Base-by-base conservation (phyloP, 441 rosid genomes). In the Syzygium malaccense region DNA sequence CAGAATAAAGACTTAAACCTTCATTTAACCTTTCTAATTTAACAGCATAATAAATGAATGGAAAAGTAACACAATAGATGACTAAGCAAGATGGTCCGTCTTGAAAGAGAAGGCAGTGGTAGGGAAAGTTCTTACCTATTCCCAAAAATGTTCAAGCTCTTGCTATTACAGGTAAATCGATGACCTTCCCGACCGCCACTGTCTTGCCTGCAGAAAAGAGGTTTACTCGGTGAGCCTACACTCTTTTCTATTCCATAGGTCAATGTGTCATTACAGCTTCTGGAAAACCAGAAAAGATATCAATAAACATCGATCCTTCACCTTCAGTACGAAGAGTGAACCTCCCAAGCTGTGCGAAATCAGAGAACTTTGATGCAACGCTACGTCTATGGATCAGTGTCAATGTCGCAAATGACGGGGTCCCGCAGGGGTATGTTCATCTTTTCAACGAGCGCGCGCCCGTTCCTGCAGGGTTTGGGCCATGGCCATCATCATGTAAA, bases 281-380 rank as follows among this genome's bases (percentile, higher is more conserved):
- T 33, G 18, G 80, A 55, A 33, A 87, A 33, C 19, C 8, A 53
- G 56, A 54, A 30, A 57, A 2, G n/a, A 37, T 37, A 71, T 5
- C 28, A 71, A 37, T 37, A 37, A 71, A 71, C 83, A 71, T 71
- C 83, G 15, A 71, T 37, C 28, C 32, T 87, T 87, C 89, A 95
- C 99, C 99, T 93, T 98, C 99, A 58, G 98, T 96, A 33, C 99
- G 97, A 89, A 98, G 97, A 87, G 99, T 97, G 91, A 98, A 98
- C 92, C 99, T 95, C 68, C 99, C 99, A 88, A 98, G 99, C 89
- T 96, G 99, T 9, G 99, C 92, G 87, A 96, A 96, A 89, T 98
- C 99, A 13, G 95, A 51, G 79, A 96, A 98, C 87, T 92, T 94
- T 37, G 49, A 19, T 37, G 23, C 80, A 20, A 37, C 49, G 49